Evolutionary conservation across 352 stramenopile genomes (phyloP), one percentile per base, ranked within the genome.

Genomic region (Phytophthora fragariae): DNA sequence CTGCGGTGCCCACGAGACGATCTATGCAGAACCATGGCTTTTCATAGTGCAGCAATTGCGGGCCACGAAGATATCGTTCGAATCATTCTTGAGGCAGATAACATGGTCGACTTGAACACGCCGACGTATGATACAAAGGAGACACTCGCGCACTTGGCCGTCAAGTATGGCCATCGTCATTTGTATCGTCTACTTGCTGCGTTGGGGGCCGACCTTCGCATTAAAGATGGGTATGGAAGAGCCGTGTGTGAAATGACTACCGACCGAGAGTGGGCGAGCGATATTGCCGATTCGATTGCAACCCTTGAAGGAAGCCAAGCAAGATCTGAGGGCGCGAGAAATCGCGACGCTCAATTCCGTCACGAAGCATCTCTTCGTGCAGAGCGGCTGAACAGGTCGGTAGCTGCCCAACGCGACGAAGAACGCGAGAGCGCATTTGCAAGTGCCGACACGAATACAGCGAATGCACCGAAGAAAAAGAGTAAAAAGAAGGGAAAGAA

Each of bases 401-500:
- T 53, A 53, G 46, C 8, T 27, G 46, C 46, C n/a, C 46, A 53
- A 15, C n/a, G 46, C n/a, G n/a, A 53, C 12, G 46, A 53, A 53
- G 46, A 53, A 12, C 57, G 50, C 6, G 57, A 33, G 12, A 39
- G 21, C 8, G 29, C 58, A 62, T 57, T 63, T 55, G 53, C 46
- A 58, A 70, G 21, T 17, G 17, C 53, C 9, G 57, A 27, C 4
- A n/a, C 31, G 12, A 57, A 62, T 37, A 19, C n/a, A 17, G 9
- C 31, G 15, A 17, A 15, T 17, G 10, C 35, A 50, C 39, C 15
- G 5, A 68, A 67, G 35, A 64, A 62, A 9, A n/a, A 49, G 9
- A 53, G 14, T 21, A 75, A 75, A 27, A 79, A 70, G 57, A 81
- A 79, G n/a, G 70, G 62, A 19, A 79, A 72, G 57, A 81, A 77